Base-by-base conservation (phyloP, 768 basidiomycete genomes). In the Leccinellum albellum region DNA sequence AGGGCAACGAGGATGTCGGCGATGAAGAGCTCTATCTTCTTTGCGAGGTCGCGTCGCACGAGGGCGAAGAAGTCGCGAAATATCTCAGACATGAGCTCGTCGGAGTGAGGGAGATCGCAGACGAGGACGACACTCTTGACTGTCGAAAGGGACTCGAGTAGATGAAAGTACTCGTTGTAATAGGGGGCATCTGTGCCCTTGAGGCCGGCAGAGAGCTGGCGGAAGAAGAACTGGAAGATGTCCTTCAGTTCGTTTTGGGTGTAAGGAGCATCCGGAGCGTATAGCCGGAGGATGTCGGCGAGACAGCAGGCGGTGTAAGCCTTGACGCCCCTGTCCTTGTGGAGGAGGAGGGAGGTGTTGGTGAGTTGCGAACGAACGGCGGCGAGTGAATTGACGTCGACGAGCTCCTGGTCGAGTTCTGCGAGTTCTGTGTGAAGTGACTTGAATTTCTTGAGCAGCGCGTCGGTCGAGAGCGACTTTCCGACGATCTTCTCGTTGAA, bases 241-340 rank as follows among this genome's bases (percentile, higher is more conserved):
- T 97, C 94, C 77, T 91, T 81, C 33, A 98, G 84, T 70, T 98
- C 91, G 49, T 80, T 74, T 50, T 88, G 86, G 14, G 88, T 95
- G 70, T 96, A 98, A 13, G 97, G 97, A 23, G 97, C 95, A 71
- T 98, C 94, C 1, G 97, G 97, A 1, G 97, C 97, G 70, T 93
- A 98, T 37, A 98, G 82, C 44, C 94, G 77, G 57, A 99, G 85
- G 53, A 98, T 80, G 71, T 99, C 95, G 2, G 94, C 94, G 35
- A 99, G 81, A 74, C 94, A 98, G 73, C 93, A 96, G 0, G 94
- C 94, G 4, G 89, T 84, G 64, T 90, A 95, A 0, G 95, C 95
- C 73, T 97, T 98, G 62, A 99, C 94, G 24, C 94, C 94, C 44
- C 89, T 82, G 72, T 99, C 97, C 73, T 92, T 97, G 79, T 98